Evolutionary conservation across 208 protist species (phyloP), one percentile per base, ranked within the genome.

Genomic region (Herpetomonas samuelpessoai): DNA sequence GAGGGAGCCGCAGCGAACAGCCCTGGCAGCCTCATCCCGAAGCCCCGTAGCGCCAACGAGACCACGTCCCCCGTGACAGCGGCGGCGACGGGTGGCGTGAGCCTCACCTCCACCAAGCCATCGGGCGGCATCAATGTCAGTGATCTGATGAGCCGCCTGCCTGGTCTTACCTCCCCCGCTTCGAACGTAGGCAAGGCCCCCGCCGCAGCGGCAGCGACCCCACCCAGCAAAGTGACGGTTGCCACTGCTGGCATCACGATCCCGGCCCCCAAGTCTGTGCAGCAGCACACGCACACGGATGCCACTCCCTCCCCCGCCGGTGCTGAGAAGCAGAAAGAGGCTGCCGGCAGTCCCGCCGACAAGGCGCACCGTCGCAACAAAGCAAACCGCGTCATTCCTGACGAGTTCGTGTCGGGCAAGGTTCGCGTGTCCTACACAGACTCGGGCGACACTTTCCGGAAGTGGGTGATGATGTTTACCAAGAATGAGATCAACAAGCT

Each of bases 401-500:
- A 80, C n/a, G 70, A 76, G 29, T 86, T 81, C 46, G 41, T 86
- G 16, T 72, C 68, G 26, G 80, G 80, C 1, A 59, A 68, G 24
- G 31, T 83, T 30, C 51, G 49, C 22, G 51, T 86, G 44, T 72
- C 41, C 35, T 65, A 68, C 65, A 65, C 50, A 12, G 73, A 86
- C 62, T 49, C 65, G 9, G 68, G 45, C 30, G 46, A 46, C 44
- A 38, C 69, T 30, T 82, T 86, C 45, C 65, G 61, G 21, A 73
- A 74, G 41, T 81, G 67, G 76, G 58, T 81, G 12, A 50, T 73
- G 28, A 61, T 64, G 18, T 75, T 81, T 41, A 71, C 70, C 19
- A 41, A 39, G 22, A 50, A 71, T 31, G 76, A 55, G 38, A 57
- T 82, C 54, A 26, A 57, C 7, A 73, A 78, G 53, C 46, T 62